These are phyloP conservation scores for Parathielavia appendiculata DNA, from an alignment of 495 filamentous ascomycete species.

Conservation along the genomic window DNA sequence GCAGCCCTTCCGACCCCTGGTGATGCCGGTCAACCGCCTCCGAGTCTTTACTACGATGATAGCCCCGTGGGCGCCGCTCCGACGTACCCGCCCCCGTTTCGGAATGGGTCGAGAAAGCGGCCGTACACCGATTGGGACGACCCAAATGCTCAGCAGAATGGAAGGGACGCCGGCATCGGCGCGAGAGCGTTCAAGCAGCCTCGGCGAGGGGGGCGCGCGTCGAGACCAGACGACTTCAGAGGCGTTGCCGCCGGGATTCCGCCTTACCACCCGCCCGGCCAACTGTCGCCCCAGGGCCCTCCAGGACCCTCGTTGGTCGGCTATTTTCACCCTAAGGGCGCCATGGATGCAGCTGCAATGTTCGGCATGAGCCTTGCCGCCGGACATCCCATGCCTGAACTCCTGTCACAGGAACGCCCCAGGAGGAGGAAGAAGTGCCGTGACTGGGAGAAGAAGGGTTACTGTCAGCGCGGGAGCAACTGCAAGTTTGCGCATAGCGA, in stretches of 20 bases:
- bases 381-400: conserved; percentile 53
- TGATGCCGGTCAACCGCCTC: conserved; percentile 20
- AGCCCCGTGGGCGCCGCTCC: conserved; percentile 8
- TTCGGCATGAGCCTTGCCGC: conserved; percentile 12
- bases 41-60: conserved; percentile 28
- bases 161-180: conserved; percentile 22
- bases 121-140: conserved; percentile 30
- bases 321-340: conserved; percentile 54
- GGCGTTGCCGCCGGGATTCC: neutral
- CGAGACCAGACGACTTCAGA: conserved; percentile 32
- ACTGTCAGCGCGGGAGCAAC: conserved; percentile 63
- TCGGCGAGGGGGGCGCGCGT: conserved; percentile 60
- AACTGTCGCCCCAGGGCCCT: neutral
- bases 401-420: conserved; percentile 42
- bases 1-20: conserved; percentile 18
- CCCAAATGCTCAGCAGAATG: conserved; percentile 34
- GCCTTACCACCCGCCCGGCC: conserved; percentile 11
- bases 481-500: conserved; percentile 81
- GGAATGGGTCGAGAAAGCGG: conserved; percentile 29
- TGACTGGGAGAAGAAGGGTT: conserved; percentile 86
- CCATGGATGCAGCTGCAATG: conserved; percentile 67
- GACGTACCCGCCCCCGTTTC: conserved; percentile 8
- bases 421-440: conserved; percentile 59
- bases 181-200: conserved; percentile 66
- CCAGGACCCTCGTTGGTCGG: conserved; percentile 8